Conservation (phyloP, 1,284 basidiomycete genomes). For the Apiotrichum porosum region DNA sequence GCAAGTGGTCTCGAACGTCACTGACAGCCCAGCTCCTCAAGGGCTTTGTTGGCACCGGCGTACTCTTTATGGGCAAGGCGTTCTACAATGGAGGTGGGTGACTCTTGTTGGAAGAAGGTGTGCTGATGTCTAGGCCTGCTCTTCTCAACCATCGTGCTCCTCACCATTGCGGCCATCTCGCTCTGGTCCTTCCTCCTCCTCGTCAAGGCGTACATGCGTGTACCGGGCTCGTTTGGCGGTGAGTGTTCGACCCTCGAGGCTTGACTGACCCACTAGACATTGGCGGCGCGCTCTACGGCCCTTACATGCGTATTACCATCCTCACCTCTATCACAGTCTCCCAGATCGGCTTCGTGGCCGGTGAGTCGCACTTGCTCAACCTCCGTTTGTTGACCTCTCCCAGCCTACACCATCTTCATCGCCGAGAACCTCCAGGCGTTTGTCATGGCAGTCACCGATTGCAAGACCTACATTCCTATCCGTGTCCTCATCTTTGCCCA, state of each 20-base stretch:
- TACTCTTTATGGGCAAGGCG: constrained; percentile 93
- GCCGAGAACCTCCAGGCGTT: constrained; percentile 88
- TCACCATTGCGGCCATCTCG: constrained; percentile 79
- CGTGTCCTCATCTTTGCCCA: constrained; percentile 79
- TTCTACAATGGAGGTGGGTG: constrained; percentile 78
- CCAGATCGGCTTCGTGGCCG: constrained; percentile 61
- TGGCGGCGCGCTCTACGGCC: constrained; percentile 85
- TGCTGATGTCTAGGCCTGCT: constrained; percentile 56
- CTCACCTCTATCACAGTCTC: constrained; percentile 82
- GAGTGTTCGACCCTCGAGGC: constrained; percentile 21
- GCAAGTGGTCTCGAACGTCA: not conserved
- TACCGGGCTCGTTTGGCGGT: constrained; percentile 92
- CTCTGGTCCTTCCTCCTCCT: constrained; percentile 92
- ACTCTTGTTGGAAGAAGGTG: not conserved
- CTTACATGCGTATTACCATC: constrained; percentile 86
- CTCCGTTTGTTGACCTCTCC: too few relatives aligned
- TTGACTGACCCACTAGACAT: constrained; percentile 59
- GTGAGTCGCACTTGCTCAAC: constrained; percentile 16
- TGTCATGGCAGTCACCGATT: constrained; percentile 76
- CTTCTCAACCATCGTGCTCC: constrained; percentile 77
- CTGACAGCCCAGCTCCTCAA: constrained; percentile 65
- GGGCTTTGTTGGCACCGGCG: constrained; percentile 93
- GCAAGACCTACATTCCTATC: constrained; percentile 64
- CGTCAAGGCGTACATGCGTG: constrained; percentile 79
- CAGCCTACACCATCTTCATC: constrained; percentile 94